A percentile compares a stretch with the other conserved stretches of the same genome.
phyloP scores from a whole-genome alignment of 2,329 filamentous ascomycete genomes.

The Didymella arachidicola region DNA sequence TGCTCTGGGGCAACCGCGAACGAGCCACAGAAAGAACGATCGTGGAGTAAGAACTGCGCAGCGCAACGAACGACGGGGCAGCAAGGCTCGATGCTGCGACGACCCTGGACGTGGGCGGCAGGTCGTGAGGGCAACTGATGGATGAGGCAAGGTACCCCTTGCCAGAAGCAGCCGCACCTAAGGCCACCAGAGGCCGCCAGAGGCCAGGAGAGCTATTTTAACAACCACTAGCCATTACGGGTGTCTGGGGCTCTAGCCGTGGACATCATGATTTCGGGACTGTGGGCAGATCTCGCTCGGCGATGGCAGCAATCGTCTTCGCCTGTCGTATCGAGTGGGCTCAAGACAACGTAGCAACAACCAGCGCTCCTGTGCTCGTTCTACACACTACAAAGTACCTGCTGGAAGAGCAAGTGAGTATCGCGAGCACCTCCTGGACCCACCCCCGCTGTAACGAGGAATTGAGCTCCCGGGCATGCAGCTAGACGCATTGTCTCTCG shows the following conservation, averaged over 20 bases:
- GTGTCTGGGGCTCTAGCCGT: constrained; percentile 10
- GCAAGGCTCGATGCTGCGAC: constrained; percentile 14
- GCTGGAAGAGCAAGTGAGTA: neutral
- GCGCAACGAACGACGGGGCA: constrained; percentile 17
- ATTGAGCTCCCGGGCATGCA: constrained; percentile 1
- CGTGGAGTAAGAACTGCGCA: constrained; percentile 12
- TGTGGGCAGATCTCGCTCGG: constrained; percentile 11
- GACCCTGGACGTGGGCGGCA: constrained; percentile 16
- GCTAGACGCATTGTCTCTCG: constrained; percentile 9
- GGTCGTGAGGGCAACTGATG: constrained; percentile 20
- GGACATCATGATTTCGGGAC: constrained; percentile 16
- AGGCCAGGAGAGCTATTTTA: constrained; percentile 18
- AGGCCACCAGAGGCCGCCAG: constrained; percentile 11
- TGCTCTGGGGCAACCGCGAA: constrained; percentile 15
- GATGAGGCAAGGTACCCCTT: constrained; percentile 15
- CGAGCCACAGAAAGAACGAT: constrained; percentile 13
- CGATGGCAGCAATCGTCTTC: constrained; percentile 5
- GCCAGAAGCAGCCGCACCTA: constrained; percentile 14
- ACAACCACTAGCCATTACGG: constrained; percentile 15
- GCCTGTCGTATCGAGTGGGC: constrained; percentile 4
- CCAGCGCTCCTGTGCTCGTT: constrained; percentile 6
- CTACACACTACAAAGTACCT: neutral
- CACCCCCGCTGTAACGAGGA: constrained; percentile 8
- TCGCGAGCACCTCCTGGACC: neutral
- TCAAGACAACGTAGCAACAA: neutral